Evolutionary conservation across 805 yeast genomes (phyloP).

Genomic region (Cyberlindnera suaveolens): DNA sequence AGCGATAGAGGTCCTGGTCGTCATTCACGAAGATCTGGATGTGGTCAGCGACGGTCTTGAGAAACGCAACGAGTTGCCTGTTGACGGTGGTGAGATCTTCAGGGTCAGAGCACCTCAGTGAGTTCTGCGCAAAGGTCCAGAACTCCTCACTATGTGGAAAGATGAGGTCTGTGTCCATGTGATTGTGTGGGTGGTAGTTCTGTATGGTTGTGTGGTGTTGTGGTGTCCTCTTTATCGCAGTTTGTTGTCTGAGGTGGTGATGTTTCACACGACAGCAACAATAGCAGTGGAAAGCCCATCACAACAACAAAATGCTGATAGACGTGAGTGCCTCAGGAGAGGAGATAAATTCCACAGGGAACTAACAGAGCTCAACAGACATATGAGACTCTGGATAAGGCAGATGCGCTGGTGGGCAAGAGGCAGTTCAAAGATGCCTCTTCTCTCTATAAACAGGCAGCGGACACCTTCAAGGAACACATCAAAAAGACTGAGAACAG

Average conservation of each 20-base stretch:
- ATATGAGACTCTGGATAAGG: constrained; percentile 35
- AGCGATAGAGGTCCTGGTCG: constrained; percentile 30
- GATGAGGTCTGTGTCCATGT: constrained; percentile 18
- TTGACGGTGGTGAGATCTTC: constrained; percentile 13
- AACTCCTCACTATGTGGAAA: constrained; percentile 16
- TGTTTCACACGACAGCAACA: too few relatives aligned
- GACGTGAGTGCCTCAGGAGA: not conserved
- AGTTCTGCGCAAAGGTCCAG: constrained; percentile 13
- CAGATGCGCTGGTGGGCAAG: constrained; percentile 41
- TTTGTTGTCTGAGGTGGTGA: too few relatives aligned
- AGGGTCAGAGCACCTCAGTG: constrained; percentile 8
- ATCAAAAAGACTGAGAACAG: constrained; percentile 18
- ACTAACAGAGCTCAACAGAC: constrained; percentile 2
- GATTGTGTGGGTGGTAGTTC: not conserved
- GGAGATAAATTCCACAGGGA: not conserved
- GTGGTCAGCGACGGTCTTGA: constrained; percentile 22
- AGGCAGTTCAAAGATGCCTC: constrained; percentile 39
- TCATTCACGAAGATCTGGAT: constrained; percentile 17
- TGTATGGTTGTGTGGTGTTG: not conserved
- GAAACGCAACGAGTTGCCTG: constrained; percentile 14
- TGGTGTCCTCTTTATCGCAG: too few relatives aligned
- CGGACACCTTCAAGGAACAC: constrained; percentile 27
- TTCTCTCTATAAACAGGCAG: constrained; percentile 31
- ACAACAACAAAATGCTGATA: not conserved
- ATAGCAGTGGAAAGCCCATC: too few relatives aligned